Evolutionary conservation across 495 filamentous ascomycete species (phyloP), one percentile per base, ranked within the genome.

Genomic region (Melanomma pulvis-pyrius): DNA sequence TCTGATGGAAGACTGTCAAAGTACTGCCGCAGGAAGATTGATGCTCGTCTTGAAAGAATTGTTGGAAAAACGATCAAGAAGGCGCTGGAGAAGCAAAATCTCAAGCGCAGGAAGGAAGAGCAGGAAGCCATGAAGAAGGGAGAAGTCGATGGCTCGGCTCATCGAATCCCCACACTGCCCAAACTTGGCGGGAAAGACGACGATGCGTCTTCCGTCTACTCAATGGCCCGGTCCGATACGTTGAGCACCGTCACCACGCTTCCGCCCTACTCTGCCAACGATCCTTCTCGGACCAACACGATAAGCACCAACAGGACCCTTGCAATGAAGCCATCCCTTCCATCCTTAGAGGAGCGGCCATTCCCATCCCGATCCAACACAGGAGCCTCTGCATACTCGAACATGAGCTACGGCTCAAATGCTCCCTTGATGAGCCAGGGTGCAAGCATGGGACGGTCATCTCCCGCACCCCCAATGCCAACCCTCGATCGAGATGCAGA

Each of bases 11-110:
- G 87, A 0, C 81, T 98, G 22, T 83, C 84, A 13, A 86, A 86
- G 15, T 98, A 96, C 78, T 97, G 93, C 74, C 87, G 90, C 62
- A 86, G 92, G 17, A 96, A 97, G 79, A 87, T 96, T 74, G 92
- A 96, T 72, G 86, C 81, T 47, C 82, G 92, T 59, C 80, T 98
- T 67, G 88, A 85, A 61, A 82, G 86, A 54, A 94, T 98, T 66
- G 92, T 97, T 3, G 81, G 82, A 17, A 81, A 79, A 63, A 97
- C 93, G 76, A 87, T 96, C 70, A 89, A 90, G 74, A 93, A 92
- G 76, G 93, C 92, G 0, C 74, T 98, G 49, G 87, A 86, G 32
- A 90, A 92, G 63, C 90, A 93, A 22, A 83, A 88, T 59, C 85
- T 75, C 72, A 81, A 76, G 68, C 84, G 75, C 59, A 82, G 79